Base-by-base conservation (phyloP, 768 basidiomycete species). In the Galerina marginata region DNA sequence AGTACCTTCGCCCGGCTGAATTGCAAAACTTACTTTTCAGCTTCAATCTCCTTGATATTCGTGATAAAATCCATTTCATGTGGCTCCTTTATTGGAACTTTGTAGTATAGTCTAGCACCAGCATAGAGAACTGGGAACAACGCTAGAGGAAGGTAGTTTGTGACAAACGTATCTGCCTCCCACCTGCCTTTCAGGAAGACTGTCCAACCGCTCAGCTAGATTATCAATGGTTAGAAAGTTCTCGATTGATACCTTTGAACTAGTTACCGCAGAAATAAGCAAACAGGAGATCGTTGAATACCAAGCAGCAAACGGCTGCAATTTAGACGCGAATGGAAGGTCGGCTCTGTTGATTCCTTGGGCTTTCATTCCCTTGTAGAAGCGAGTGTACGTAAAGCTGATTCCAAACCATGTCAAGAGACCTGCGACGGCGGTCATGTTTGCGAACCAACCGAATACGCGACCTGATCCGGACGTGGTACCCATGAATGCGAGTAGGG, bases 401-500 rank as follows among this genome's bases (percentile, higher is more conserved):
- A 95, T 94, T 54, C 86, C 89, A 60, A 87, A 86, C 93, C 93
- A 95, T 3, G 90, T 90, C 79, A 92, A 81, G 26, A 95, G 77
- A 16, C 87, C 86, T 33, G 81, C 79, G 26, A 83, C 73, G 42
- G 92, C 62, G 9, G 91, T 90, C 87, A 92, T 87, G 73, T 89
- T 90, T 44, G 87, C 72, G 66, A 95, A 89, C 91, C 91, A 95
- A 36, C 67, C 69, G 69, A 97, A 97, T 38, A 94, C 94, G 33
- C 70, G 79, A 39, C 89, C 90, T 3, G 93, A 84, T 37, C 89
- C 85, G 12, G 61, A 72, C 45, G 76, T 83, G 59, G 91, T 79
- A 43, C 84, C 88, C 94, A 96, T 96, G 79, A 84, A 97, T 3
- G 90, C 89, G 15, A 93, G 82, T 0, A 81, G 61, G 3, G 87